These are phyloP conservation scores for Phytopythium cucurbitacearum DNA, from an alignment of 352 stramenopile genomes.

Conservation along the genomic window DNA sequence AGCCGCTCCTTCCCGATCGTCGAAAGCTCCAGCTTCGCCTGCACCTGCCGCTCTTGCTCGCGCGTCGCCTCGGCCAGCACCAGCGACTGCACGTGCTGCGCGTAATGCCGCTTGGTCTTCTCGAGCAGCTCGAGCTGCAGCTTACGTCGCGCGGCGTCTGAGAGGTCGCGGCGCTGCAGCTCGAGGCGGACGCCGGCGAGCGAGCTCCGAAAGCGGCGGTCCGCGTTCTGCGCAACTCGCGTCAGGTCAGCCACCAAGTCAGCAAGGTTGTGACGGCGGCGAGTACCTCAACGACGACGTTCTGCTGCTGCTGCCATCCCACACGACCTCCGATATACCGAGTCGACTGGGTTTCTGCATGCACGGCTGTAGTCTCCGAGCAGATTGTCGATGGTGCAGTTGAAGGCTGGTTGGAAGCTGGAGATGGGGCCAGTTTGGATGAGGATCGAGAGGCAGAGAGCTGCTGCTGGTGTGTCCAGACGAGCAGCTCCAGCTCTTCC, in stretches of 20 bases:
- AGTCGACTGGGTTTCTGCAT: constrained; percentile 56
- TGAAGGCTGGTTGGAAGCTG: background rate
- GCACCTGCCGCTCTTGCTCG: constrained; percentile 54
- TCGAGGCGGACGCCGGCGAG: constrained; percentile 45
- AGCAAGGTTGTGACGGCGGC: background rate
- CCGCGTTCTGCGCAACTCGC: constrained; percentile 29
- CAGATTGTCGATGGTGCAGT: background rate
- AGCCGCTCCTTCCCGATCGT: constrained; percentile 38
- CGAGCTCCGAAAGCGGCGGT: constrained; percentile 42
- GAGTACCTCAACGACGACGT: constrained; percentile 40
- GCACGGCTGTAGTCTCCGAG: constrained; percentile 6
- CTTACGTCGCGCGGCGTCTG: constrained; percentile 17
- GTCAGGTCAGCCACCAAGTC: background rate
- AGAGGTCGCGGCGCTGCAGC: constrained; percentile 38
- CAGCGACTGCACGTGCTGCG: constrained; percentile 43
- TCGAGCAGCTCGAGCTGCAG: constrained; percentile 59
- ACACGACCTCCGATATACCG: constrained; percentile 41
- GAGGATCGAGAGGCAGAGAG: background rate
- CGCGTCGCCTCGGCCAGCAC: constrained; percentile 58
- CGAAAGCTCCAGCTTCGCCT: constrained; percentile 42
- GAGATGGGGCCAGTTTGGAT: background rate
- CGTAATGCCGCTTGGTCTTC: constrained; percentile 57
- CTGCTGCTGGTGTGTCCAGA: background rate
- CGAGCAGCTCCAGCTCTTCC: constrained; percentile 38
- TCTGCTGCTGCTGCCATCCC: constrained; percentile 46